phyloP scores from a whole-genome alignment of 257 asterid species.

The Salvia splendens region DNA sequence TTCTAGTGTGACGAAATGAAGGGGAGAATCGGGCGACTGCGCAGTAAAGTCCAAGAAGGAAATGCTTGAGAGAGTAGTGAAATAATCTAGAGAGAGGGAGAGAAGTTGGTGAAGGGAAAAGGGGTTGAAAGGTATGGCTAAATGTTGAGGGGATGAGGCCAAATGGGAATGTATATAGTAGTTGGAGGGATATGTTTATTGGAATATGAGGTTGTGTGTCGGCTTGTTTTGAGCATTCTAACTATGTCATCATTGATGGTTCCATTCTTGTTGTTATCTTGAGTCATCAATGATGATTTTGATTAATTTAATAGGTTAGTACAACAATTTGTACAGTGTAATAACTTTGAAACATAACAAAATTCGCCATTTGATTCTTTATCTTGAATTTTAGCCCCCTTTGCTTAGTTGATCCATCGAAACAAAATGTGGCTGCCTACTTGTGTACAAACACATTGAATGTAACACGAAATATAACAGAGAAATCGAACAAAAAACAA shows the following conservation, averaged over 20 bases:
- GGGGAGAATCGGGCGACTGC: slow-evolving; percentile 34
- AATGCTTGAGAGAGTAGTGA: slow-evolving; percentile 25
- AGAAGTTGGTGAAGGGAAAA: slow-evolving; percentile 32
- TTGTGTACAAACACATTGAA: slow-evolving; percentile 21
- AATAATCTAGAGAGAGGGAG: slow-evolving; percentile 26
- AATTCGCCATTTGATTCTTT: slow-evolving; percentile 11
- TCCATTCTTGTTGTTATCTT: slow-evolving; percentile 18
- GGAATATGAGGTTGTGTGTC: slow-evolving; percentile 49
- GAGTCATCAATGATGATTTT: background rate
- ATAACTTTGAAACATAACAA: background rate
- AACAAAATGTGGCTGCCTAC: slow-evolving; percentile 3
- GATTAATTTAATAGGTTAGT: too few relatives aligned
- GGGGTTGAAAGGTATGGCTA: slow-evolving; percentile 31
- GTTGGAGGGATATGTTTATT: slow-evolving; percentile 42
- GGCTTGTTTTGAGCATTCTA: slow-evolving; percentile 41
- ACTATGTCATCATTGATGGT: background rate
- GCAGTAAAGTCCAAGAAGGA: slow-evolving; percentile 40
- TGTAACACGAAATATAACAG: background rate
- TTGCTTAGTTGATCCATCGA: background rate
- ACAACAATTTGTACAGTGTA: too few relatives aligned
- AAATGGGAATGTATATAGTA: slow-evolving; percentile 34
- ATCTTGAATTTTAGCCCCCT: slow-evolving; percentile 19
- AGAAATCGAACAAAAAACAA: background rate
- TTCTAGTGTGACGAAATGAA: slow-evolving; percentile 30
- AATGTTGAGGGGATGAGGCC: slow-evolving; percentile 37